A percentile compares a stretch with the other conserved stretches of the same genome.
Conservation (phyloP, 768 basidiomycete species). For the Amylocystis lapponica region DNA sequence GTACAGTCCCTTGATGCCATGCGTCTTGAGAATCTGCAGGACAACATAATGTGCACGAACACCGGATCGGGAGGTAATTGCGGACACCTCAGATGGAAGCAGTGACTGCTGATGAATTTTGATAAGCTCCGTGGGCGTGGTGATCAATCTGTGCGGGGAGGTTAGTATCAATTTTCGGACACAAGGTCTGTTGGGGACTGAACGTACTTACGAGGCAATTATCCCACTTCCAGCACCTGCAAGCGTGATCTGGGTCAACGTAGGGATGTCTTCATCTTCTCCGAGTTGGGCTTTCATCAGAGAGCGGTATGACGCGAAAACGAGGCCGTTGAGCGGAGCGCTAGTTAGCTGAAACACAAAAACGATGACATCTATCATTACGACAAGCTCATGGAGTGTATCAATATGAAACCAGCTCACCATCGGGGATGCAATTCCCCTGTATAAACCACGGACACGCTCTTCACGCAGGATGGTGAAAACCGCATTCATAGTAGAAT, state of each 20-base stretch:
- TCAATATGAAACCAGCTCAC: conserved; percentile 39
- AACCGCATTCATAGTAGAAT: conserved; percentile 60
- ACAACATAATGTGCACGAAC: conserved; percentile 39
- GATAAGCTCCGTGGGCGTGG: conserved; percentile 81
- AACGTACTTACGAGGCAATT: conserved; percentile 70
- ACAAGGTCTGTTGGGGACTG: neutral
- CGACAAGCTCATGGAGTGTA: too few species aligned
- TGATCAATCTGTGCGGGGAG: conserved; percentile 50
- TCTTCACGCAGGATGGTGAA: conserved; percentile 67
- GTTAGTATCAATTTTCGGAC: too few species aligned
- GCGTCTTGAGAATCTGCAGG: conserved; percentile 43
- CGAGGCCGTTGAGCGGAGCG: conserved; percentile 78
- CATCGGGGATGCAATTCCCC: conserved; percentile 77
- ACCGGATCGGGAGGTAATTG: neutral
- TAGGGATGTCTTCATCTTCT: conserved; percentile 42
- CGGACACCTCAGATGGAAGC: conserved; percentile 6
- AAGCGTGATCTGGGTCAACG: conserved; percentile 63
- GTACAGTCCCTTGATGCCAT: conserved; percentile 66
- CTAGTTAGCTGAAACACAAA: conserved; percentile 45
- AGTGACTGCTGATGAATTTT: conserved; percentile 77
- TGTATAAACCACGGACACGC: conserved; percentile 59
- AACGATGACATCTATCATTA: neutral
- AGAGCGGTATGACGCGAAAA: conserved; percentile 82
- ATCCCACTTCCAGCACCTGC: conserved; percentile 81
- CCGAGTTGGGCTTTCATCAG: conserved; percentile 65